These are phyloP conservation scores for Penstemon newberryi DNA, from an alignment of 257 asterid genomes.

Conservation along the genomic window DNA sequence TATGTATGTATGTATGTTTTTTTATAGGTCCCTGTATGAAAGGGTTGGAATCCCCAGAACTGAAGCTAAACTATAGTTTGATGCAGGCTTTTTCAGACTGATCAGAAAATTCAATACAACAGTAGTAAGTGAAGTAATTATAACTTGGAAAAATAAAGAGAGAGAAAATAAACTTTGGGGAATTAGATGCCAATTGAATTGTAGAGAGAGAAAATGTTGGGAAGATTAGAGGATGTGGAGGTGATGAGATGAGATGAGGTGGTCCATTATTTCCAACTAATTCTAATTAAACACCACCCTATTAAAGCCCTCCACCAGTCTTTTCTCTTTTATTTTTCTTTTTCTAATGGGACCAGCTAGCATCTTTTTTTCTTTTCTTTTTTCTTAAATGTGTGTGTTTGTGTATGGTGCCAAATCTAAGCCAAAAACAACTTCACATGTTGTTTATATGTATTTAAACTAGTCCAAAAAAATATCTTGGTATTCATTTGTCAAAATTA, in stretches of 20 bases:
- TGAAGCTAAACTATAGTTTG: constrained; percentile 53
- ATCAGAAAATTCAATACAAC: constrained; percentile 34
- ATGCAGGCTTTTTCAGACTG: constrained; percentile 69
- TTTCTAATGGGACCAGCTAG: constrained; percentile 62
- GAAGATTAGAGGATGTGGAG: constrained; percentile 59
- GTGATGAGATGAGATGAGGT: constrained; percentile 56
- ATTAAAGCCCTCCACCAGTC: constrained; percentile 62
- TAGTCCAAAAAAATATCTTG: constrained; percentile 6
- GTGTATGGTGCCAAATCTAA: neutral
- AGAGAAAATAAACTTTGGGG: constrained; percentile 15
- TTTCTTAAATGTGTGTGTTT: constrained; percentile 22
- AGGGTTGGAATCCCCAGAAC: constrained; percentile 56
- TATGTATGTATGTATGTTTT: neutral
- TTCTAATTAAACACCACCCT: constrained; percentile 57
- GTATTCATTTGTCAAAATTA: neutral
- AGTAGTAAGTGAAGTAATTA: neutral
- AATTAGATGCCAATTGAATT: constrained; percentile 51
- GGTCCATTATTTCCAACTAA: constrained; percentile 85
- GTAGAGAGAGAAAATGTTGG: constrained; percentile 43
- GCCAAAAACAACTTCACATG: constrained; percentile 36
- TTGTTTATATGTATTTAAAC: constrained; percentile 27
- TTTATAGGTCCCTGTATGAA: neutral
- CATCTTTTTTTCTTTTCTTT: constrained; percentile 25
- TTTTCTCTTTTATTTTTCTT: constrained; percentile 18
- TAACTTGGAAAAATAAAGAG: constrained; percentile 20